Evolutionary conservation across 805 yeast species (phyloP), one percentile per base, ranked within the genome.

Genomic region (Candida namnaoensis): DNA sequence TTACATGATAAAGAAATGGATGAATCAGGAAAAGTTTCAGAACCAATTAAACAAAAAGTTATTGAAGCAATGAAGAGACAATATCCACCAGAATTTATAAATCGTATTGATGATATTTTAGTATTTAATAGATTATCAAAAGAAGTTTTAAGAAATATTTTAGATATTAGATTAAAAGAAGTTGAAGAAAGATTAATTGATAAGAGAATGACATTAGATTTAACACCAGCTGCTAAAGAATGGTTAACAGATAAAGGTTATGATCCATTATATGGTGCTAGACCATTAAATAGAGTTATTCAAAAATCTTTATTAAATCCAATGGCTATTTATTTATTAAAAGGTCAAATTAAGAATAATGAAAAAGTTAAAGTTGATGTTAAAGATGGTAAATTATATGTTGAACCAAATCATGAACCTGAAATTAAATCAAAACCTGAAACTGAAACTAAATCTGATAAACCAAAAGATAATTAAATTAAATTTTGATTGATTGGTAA

Each of bases 51-150:
- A 54, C 51, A 57, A 3, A 63, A 71, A 51, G 88, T 93, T 8
- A 60, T 78, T 32, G 84, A 87, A 10, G 67, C 76, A 8, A 79
- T 93, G 75, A 82, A 75, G 51, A 66, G 65, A 36, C 64, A 76
- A 51, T 93, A 93, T 54, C 90, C 98, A 15, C 99, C 99, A 0
- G 99, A 93, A 62, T 93, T 93, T 54, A 73, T 93, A 58, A 93
- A 93, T 61, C 80, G 99, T 60, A 74, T 93, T 52, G 98, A 93
- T 56, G 98, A 93, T 48, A 78, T 88, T n/a, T 69, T 93, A 14
- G 88, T 93, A 3, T 93, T 93, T 72, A 93, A 93, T 68, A 78
- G 96, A 55, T 69, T 93, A 25, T 83, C 96, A 3, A 85, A 82
- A 56, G 57, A 62, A 2, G 86, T 95, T 1, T 69, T 93, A 49